phyloP scores from a whole-genome alignment of 2,329 filamentous ascomycete species.

The Pseudogymnoascus pannorum region DNA sequence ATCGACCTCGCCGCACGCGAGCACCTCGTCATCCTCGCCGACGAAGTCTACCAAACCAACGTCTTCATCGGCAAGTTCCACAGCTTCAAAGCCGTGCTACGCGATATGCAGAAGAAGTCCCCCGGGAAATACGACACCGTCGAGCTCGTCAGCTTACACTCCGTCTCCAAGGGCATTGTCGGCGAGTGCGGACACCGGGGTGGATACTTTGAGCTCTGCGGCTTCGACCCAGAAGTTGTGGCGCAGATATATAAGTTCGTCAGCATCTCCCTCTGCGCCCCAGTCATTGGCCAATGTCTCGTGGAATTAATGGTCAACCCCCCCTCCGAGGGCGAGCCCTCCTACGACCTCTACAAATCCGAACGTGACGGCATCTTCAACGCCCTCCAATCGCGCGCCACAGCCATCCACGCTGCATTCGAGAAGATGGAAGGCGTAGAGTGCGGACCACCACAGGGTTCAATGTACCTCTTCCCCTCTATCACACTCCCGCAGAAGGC shows the following conservation, averaged over 20 bases:
- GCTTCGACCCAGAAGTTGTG: conserved; percentile 78
- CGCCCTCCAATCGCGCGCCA: conserved; percentile 71
- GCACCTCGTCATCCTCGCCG: conserved; percentile 82
- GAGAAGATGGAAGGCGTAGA: conserved; percentile 91
- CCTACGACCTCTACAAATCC: conserved; percentile 71
- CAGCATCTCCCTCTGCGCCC: conserved; percentile 91
- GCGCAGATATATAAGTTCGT: conserved; percentile 98
- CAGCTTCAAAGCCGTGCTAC: conserved; percentile 87
- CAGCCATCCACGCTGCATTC: conserved; percentile 84
- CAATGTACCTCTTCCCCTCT: conserved; percentile 98
- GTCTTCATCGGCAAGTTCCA: conserved; percentile 91
- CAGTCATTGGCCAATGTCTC: conserved; percentile 91
- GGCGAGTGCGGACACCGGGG: conserved; percentile 97
- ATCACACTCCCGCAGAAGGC: conserved; percentile 75
- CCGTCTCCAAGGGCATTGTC: conserved; percentile 95
- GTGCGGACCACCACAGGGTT: conserved; percentile 78
- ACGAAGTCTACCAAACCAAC: conserved; percentile 99
- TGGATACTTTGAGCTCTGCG: conserved; percentile 93
- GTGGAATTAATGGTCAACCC: conserved; percentile 98
- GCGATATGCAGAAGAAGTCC: conserved; percentile 67
- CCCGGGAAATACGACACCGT: conserved; percentile 74
- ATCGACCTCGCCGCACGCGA: conserved; percentile 80
- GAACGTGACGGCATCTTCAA: conserved; percentile 81
- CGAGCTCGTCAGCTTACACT: conserved; percentile 88
- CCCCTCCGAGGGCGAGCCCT: conserved; percentile 73